Conservation (phyloP, 176 grass and related monocot species). For the Carex kokanica region DNA sequence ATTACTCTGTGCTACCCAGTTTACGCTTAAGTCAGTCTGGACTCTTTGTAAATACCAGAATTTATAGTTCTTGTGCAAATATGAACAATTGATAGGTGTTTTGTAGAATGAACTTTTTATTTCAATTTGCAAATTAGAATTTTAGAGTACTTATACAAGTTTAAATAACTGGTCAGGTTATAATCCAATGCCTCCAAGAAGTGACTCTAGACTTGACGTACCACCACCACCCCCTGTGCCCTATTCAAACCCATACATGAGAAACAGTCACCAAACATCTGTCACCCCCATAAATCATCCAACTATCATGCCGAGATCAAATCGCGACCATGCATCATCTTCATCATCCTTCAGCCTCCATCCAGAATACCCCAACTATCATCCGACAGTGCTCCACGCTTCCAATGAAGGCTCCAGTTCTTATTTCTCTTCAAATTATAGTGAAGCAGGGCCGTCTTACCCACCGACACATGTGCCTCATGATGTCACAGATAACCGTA, state of each 20-base stretch:
- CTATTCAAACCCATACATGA: constrained; percentile 6
- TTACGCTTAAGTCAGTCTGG: not conserved
- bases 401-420: not conserved
- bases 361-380: constrained; percentile 15
- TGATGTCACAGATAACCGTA: constrained; percentile 11
- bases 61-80: not conserved
- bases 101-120: constrained; percentile 6
- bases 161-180: not conserved
- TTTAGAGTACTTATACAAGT: not conserved
- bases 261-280: constrained; percentile 19
- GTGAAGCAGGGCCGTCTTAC: constrained; percentile 15
- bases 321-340: constrained; percentile 24
- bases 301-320: constrained; percentile 9
- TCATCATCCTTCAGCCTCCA: constrained; percentile 22
- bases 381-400: not conserved
- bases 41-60: not conserved
- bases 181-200: constrained; percentile 17
- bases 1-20: not conserved
- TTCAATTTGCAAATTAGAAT: not conserved
- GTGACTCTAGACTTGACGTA: constrained; percentile 7
- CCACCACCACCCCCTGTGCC: not conserved
- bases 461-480: constrained; percentile 15
- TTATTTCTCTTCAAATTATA: constrained; percentile 5
- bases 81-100: not conserved
- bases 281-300: constrained; percentile 10